Evolutionary conservation across 441 rosid genomes (phyloP), one percentile per base, ranked within the genome.

Genomic region (Syzygium malaccense): DNA sequence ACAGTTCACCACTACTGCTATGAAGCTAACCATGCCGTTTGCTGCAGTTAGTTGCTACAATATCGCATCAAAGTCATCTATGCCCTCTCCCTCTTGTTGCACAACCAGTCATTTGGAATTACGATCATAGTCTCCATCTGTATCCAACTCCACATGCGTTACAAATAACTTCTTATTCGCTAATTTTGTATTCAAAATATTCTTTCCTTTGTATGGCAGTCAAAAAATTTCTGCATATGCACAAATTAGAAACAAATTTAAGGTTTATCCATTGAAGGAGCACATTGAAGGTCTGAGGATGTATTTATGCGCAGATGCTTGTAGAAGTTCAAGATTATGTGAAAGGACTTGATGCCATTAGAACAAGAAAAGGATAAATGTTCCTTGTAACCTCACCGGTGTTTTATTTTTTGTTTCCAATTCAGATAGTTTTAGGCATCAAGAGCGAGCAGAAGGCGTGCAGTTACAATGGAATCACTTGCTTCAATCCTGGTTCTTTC

Each of bases 31-130:
- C 30, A 86, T 88, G 89, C 91, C 87, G 87, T 88, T n/a, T 48
- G 86, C 87, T 94, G 89, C 98, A 98, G 99, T 95, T 98, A 88
- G 95, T 98, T 87, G 98, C 97, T 87, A 96, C 99, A 79, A 95
- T 98, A 94, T 95, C 93, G 30, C 99, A 97, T 92, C 99, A 98
- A 90, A 95, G 99, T 92, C 99, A 98, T 92, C 94, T 98, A 80
- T 96, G 99, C 54, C 99, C 99, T 45, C 94, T 98, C 55, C 99
- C 99, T 92, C 98, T 98, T 48, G 91, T 94, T 86, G 94, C 94
- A 85, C 99, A 97, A 89, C 99, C 99, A 60, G 92, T 98, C 80
- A 95, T 97, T 86, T 98, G 99, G 99, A 98, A 97, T 89, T 98
- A 95, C 48, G 99, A 97, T 89, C 99, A 97, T 91, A 88, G 92